Percentiles rank a stretch among this genome's conserved stretches.
phyloP scores from a whole-genome alignment of 2,329 filamentous ascomycete species.

The Calonectria crousiana region DNA sequence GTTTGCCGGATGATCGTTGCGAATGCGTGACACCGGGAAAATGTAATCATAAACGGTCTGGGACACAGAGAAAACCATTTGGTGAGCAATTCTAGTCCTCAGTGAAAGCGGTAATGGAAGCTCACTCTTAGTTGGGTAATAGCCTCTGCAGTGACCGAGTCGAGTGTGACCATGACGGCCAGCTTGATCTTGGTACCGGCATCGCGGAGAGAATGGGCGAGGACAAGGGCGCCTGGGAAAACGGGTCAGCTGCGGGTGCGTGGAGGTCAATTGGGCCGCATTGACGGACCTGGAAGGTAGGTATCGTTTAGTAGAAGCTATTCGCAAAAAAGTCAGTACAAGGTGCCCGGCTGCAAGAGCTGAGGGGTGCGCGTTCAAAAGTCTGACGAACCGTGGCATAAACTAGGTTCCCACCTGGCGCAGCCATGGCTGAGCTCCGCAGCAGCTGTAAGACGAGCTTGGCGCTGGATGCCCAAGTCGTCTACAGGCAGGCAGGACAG shows the following conservation, averaged over 20 bases:
- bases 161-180: constrained; percentile 84
- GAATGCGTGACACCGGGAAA: constrained; percentile 84
- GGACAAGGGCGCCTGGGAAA: constrained; percentile 83
- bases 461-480: constrained; percentile 37
- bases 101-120: constrained; percentile 4
- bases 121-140: constrained; percentile 82
- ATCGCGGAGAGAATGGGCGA: constrained; percentile 95
- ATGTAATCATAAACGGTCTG: constrained; percentile 90
- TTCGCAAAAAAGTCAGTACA: constrained; percentile 24
- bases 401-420: constrained; percentile 58
- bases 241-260: constrained; percentile 22
- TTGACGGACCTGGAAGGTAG: constrained; percentile 85
- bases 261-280: constrained; percentile 24
- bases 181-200: constrained; percentile 82
- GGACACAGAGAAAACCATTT: background rate
- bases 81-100: constrained; percentile 16
- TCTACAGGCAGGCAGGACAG: constrained; percentile 33
- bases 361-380: constrained; percentile 16
- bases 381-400: constrained; percentile 67
- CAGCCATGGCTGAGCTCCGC: constrained; percentile 50
- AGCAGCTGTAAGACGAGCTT: constrained; percentile 37
- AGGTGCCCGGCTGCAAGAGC: background rate
- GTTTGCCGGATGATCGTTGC: constrained; percentile 82
- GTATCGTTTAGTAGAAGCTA: constrained; percentile 93
- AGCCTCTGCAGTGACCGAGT: constrained; percentile 80